These are phyloP conservation scores for Aristolochia californica DNA, from an alignment of 164 flowering plant species.

Conservation along the genomic window DNA sequence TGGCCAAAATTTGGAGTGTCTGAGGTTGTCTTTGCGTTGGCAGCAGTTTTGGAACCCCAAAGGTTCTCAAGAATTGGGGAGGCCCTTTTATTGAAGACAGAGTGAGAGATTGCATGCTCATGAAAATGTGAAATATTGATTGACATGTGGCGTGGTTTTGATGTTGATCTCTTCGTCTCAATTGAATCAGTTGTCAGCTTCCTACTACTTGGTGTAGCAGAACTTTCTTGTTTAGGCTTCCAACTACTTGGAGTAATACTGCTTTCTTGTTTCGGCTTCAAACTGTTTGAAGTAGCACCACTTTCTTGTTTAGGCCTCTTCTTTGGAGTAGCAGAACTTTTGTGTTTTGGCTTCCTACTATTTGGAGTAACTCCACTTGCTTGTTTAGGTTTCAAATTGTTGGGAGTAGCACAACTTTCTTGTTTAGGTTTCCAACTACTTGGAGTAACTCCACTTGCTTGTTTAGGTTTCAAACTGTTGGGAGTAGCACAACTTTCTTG, in stretches of 20 bases:
- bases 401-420: no score
- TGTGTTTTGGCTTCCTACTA: not conserved
- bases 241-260: no score
- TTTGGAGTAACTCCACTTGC: no score
- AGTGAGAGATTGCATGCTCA: slow-evolving; percentile 13
- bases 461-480: slow-evolving; percentile 5
- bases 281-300: no score
- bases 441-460: slow-evolving; percentile 18
- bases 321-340: slow-evolving; percentile 18
- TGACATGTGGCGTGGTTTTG: slow-evolving; percentile 59
- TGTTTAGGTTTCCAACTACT: slow-evolving; percentile 14
- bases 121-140: slow-evolving; percentile 31
- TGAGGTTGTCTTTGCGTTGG: slow-evolving; percentile 20
- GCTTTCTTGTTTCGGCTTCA: no score
- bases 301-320: slow-evolving; percentile 8
- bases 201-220: slow-evolving; percentile 18
- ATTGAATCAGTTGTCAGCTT: slow-evolving; percentile 13
- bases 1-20: slow-evolving; percentile 13
- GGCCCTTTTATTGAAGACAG: slow-evolving; percentile 13
- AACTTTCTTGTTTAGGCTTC: slow-evolving; percentile 9
- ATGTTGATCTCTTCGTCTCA: slow-evolving; percentile 23
- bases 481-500: slow-evolving; percentile 20
- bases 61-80: slow-evolving; percentile 20
- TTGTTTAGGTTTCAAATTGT: no score
- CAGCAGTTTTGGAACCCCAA: slow-evolving; percentile 16